These are phyloP conservation scores for Larix sibirica DNA, from an alignment of 83 land plant genomes.

Conservation along the genomic window DNA sequence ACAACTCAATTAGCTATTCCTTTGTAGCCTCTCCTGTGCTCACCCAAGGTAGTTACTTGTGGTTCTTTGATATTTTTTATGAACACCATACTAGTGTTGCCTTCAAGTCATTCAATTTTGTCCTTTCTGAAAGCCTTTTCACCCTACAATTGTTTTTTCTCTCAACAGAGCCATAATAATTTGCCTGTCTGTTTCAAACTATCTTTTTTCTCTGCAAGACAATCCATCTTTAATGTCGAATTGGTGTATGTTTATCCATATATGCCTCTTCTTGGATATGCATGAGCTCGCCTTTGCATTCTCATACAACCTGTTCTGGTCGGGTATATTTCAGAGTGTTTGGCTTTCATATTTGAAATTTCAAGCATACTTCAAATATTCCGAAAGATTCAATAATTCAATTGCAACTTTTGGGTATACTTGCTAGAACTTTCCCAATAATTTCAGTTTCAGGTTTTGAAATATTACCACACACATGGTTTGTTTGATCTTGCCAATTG, in stretches of 20 bases:
- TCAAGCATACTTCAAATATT: background rate
- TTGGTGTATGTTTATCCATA: too few species aligned
- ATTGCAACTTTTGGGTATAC: background rate
- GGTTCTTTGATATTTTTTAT: background rate
- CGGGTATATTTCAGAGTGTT: background rate
- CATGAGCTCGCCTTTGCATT: background rate
- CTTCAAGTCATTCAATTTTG: background rate
- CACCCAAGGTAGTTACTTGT: background rate
- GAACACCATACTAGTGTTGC: background rate
- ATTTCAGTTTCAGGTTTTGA: background rate
- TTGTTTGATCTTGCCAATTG: background rate
- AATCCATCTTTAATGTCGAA: too few species aligned
- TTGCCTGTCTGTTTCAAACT: background rate
- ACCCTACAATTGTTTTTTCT: background rate
- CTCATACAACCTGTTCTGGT: background rate
- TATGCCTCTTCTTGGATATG: background rate
- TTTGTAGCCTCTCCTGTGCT: background rate
- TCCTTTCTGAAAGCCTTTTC: background rate
- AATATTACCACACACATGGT: background rate
- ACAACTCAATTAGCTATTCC: background rate
- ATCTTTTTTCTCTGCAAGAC: too few species aligned
- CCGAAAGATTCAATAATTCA: background rate
- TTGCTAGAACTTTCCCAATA: background rate
- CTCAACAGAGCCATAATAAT: background rate
- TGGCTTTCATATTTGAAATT: background rate